These are phyloP conservation scores for Fragaria vesca DNA, from an alignment of 306 rosid species.

Conservation along the genomic window DNA sequence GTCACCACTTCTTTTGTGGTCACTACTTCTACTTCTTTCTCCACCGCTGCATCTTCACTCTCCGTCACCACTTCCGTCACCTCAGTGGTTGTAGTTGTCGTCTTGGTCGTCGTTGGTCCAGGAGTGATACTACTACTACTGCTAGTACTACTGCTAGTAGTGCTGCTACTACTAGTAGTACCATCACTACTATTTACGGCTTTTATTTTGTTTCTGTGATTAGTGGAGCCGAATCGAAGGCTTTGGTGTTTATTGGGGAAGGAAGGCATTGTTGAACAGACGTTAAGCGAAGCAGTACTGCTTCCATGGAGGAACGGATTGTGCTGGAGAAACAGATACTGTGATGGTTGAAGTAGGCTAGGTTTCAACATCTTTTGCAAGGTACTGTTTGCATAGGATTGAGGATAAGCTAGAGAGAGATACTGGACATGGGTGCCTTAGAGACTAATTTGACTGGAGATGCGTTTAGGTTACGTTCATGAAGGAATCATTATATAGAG, in stretches of 20 bases:
- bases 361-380: conserved; percentile 29
- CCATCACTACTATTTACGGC: conserved; percentile 3
- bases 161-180: not conserved
- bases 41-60: not conserved
- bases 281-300: conserved; percentile 12
- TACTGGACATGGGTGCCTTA: not conserved
- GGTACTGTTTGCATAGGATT: not conserved
- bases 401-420: not conserved
- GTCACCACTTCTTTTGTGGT: conserved; percentile 1
- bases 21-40: conserved; percentile 8
- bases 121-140: not conserved
- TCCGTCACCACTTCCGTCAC: not conserved
- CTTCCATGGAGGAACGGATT: conserved; percentile 32
- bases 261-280: conserved; percentile 20
- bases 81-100: not conserved
- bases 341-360: conserved; percentile 18
- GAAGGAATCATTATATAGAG: not conserved
- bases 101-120: not conserved
- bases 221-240: not conserved
- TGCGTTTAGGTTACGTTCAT: not conserved
- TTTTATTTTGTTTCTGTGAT: conserved; percentile 1
- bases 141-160: not conserved
- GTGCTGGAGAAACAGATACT: conserved; percentile 12
- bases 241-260: conserved; percentile 7
- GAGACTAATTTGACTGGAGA: not conserved